These are phyloP conservation scores for Fusarium brevicatenulatum DNA, from an alignment of 2,329 filamentous ascomycete species.

Conservation along the genomic window DNA sequence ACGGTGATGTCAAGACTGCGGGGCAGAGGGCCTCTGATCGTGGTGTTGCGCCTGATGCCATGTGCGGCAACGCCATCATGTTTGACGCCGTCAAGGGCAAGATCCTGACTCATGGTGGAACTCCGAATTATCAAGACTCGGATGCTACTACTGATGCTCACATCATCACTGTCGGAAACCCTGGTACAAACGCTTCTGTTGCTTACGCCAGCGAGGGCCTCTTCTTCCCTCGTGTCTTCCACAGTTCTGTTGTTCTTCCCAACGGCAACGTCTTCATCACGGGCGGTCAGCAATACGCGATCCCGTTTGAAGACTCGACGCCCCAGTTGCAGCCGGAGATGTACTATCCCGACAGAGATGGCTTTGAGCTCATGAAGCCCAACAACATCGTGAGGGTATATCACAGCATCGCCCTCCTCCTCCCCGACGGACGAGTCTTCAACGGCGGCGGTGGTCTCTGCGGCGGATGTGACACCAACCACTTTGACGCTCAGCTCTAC, in stretches of 20 bases:
- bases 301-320: conserved; percentile 30
- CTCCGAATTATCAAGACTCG: conserved; percentile 57
- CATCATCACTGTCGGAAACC: conserved; percentile 58
- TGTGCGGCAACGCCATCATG: conserved; percentile 67
- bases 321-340: conserved; percentile 26
- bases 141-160: conserved; percentile 57
- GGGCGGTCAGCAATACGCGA: conserved; percentile 50
- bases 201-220: conserved; percentile 21
- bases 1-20: conserved; percentile 33
- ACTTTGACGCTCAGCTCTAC: conserved; percentile 36
- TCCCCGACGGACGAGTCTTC: conserved; percentile 28
- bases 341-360: neutral
- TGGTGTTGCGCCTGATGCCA: conserved; percentile 57
- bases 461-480: conserved; percentile 20
- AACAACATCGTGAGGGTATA: conserved; percentile 29
- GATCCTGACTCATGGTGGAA: conserved; percentile 63
- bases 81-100: conserved; percentile 67
- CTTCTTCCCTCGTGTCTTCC: conserved; percentile 52
- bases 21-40: conserved; percentile 44
- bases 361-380: conserved; percentile 18
- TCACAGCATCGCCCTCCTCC: conserved; percentile 25
- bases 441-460: conserved; percentile 34
- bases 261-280: conserved; percentile 60
- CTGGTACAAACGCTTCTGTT: neutral
- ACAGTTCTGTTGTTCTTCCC: conserved; percentile 59